These are phyloP conservation scores for Beauveria sp. DNA, from an alignment of 2,329 filamentous ascomycete genomes.

Conservation along the genomic window DNA sequence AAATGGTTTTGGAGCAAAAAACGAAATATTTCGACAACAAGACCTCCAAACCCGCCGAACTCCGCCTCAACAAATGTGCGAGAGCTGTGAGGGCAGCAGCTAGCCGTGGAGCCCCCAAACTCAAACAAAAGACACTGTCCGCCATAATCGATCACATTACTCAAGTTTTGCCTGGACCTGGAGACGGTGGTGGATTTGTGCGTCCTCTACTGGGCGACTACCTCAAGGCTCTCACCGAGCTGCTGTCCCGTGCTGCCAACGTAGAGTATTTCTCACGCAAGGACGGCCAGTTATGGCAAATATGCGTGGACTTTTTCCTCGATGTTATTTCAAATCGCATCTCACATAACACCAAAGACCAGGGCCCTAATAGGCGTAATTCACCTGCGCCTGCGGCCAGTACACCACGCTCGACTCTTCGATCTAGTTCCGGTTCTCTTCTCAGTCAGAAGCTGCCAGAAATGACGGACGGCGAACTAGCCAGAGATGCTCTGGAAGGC, in stretches of 20 bases:
- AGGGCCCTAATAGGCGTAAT: conserved; percentile 28
- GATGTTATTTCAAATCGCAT: conserved; percentile 47
- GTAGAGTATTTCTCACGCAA: conserved; percentile 65
- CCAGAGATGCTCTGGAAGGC: conserved; percentile 47
- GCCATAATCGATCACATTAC: conserved; percentile 75
- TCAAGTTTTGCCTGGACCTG: conserved; percentile 57
- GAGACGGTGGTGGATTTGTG: conserved; percentile 49
- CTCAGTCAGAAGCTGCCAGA: conserved; percentile 23
- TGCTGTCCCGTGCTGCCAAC: conserved; percentile 68
- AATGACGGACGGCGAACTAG: conserved; percentile 24
- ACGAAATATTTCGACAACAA: conserved; percentile 48
- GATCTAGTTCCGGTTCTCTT: conserved; percentile 21
- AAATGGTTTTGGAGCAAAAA: conserved; percentile 60
- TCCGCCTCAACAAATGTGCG: conserved; percentile 60
- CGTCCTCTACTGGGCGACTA: conserved; percentile 69
- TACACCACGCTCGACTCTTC: conserved; percentile 21
- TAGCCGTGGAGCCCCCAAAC: conserved; percentile 56
- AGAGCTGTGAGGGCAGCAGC: conserved; percentile 65
- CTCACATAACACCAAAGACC: conserved; percentile 30
- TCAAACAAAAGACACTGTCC: conserved; percentile 72
- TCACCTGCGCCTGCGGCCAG: conserved; percentile 36
- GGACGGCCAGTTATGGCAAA: conserved; percentile 56
- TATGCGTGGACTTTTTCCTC: conserved; percentile 63
- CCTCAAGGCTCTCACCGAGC: conserved; percentile 61
- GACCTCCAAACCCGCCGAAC: conserved; percentile 37